Evolutionary conservation across 139 green algal species (phyloP).

Genomic region (Gonium pectorale): DNA sequence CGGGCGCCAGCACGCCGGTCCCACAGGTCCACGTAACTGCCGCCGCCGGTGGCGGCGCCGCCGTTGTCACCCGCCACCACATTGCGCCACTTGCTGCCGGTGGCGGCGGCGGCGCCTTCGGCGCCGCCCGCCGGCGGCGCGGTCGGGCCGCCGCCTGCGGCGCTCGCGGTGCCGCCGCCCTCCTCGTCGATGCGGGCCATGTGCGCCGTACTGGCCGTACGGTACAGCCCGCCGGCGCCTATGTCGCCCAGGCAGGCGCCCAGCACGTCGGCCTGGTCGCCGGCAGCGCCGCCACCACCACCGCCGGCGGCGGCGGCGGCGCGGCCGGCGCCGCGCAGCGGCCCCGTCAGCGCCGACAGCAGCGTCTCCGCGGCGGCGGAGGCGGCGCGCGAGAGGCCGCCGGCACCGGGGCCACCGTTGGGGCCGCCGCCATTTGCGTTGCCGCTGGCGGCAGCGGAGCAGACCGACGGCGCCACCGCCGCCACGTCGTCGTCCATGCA

Average conservation of each 20-base stretch:
- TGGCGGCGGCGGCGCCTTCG: neutral
- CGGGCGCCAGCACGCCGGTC: constrained; percentile 20
- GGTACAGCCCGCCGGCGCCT: constrained; percentile 15
- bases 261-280: constrained; percentile 4
- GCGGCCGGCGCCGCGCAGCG: neutral
- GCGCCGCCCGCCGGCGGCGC: constrained; percentile 22
- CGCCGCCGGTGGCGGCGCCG: neutral
- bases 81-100: constrained; percentile 31
- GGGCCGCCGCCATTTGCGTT: neutral
- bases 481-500: constrained; percentile 63
- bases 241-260: neutral
- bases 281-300: neutral
- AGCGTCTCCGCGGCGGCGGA: constrained; percentile 32
- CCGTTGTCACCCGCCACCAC: neutral
- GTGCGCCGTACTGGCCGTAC: constrained; percentile 13
- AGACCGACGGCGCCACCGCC: constrained; percentile 20
- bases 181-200: constrained; percentile 44
- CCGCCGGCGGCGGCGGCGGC: neutral
- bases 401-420: neutral
- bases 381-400: constrained; percentile 5
- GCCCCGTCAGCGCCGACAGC: constrained; percentile 6
- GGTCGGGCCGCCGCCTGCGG: constrained; percentile 8
- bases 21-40: constrained; percentile 35
- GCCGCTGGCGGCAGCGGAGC: neutral
- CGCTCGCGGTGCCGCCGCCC: constrained; percentile 2